Percentiles rank a stretch among this genome's conserved stretches.
Conservation (phyloP, 768 basidiomycete species). For the Podaxis mareebaensis region DNA sequence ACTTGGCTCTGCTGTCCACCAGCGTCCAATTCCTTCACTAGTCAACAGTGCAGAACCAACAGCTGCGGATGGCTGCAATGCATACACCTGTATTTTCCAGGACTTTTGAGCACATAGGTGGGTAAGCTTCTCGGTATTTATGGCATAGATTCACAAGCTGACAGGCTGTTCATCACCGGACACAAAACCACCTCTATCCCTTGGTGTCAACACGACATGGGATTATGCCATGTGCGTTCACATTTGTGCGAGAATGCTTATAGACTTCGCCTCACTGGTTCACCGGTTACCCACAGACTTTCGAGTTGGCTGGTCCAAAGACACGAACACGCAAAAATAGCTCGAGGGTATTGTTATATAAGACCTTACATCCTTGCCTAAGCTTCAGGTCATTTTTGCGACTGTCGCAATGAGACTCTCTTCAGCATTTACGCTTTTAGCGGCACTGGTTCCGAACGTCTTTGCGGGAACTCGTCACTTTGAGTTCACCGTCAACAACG, state of each 20-base stretch:
- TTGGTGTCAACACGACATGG: background rate
- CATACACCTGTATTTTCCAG: background rate
- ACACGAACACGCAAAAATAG: slow-evolving; percentile 6
- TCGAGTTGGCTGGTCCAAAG: background rate
- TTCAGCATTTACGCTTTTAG: background rate
- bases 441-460: background rate
- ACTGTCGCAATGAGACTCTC: slow-evolving; percentile 4
- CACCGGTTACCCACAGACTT: background rate
- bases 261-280: background rate
- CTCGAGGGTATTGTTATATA: background rate
- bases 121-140: slow-evolving; percentile 3
- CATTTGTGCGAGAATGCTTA: slow-evolving; percentile 8
- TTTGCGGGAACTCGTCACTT: background rate
- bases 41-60: background rate
- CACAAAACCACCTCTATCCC: background rate
- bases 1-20: background rate
- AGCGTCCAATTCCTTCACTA: background rate
- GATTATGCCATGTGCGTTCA: slow-evolving; percentile 1
- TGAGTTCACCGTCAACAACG: slow-evolving; percentile 40
- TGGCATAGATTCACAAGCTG: slow-evolving; percentile 2
- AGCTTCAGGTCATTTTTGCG: background rate
- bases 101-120: slow-evolving; percentile 9
- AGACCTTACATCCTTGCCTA: background rate
- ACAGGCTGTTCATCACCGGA: background rate
- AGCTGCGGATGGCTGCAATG: background rate